These are phyloP conservation scores for Phlebiopsis gigantea DNA, from an alignment of 768 basidiomycete genomes.

Conservation along the genomic window DNA sequence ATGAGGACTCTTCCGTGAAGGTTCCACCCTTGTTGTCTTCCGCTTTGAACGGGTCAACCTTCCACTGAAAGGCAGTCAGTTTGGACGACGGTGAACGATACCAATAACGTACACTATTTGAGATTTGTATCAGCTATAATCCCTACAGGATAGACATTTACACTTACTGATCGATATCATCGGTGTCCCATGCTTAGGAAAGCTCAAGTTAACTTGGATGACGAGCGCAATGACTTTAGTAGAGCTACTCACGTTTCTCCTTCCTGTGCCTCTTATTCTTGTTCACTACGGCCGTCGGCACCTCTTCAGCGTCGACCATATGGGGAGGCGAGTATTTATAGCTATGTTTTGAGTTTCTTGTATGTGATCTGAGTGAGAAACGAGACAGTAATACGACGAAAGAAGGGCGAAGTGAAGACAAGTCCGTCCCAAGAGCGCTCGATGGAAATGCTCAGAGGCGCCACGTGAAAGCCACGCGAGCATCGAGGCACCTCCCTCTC, in stretches of 20 bases:
- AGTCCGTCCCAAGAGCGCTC: background rate
- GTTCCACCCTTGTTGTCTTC: conserved; percentile 76
- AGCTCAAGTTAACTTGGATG: conserved; percentile 11
- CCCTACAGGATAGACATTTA: background rate
- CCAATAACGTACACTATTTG: conserved; percentile 16
- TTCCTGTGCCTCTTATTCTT: conserved; percentile 91
- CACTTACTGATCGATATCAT: conserved; percentile 96
- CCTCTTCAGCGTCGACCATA: conserved; percentile 26
- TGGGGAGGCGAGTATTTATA: background rate
- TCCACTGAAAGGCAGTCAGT: conserved; percentile 50
- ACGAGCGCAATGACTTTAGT: background rate
- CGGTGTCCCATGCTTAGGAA: conserved; percentile 90
- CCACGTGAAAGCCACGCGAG: background rate
- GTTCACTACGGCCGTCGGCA: conserved; percentile 37
- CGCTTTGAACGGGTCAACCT: conserved; percentile 72
- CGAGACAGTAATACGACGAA: background rate
- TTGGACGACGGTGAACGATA: background rate
- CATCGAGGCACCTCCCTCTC: too few species aligned
- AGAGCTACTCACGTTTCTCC: conserved; percentile 76
- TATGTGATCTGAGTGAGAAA: too few species aligned
- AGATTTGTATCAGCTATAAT: background rate
- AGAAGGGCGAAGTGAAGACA: background rate
- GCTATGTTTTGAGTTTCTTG: too few species aligned
- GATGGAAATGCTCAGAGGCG: background rate
- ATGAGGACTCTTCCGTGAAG: conserved; percentile 94